Percentiles rank a stretch among this genome's conserved stretches.
Evolutionary conservation across 139 green algal species (phyloP).

Genomic region (Chlorella vulgaris): DNA sequence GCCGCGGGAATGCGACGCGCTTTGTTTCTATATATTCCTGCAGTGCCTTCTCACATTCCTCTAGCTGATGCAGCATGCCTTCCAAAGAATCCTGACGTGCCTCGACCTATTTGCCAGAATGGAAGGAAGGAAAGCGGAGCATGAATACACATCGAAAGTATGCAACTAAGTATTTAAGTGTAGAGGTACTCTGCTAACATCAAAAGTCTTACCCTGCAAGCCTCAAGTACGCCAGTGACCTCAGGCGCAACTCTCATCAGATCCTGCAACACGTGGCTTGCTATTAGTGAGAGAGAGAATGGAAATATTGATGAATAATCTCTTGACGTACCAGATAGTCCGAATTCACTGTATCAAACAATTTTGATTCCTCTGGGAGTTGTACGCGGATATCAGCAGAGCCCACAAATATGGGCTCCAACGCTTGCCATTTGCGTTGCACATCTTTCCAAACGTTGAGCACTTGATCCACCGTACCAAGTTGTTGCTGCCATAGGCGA

Average conservation of each 20-base stretch:
- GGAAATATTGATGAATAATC: not conserved
- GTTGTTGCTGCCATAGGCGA: slow-evolving; percentile 85
- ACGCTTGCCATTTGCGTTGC: slow-evolving; percentile 91
- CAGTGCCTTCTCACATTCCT: slow-evolving; percentile 94
- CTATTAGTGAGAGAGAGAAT: not conserved
- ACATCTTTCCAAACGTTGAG: slow-evolving; percentile 84
- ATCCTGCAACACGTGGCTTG: slow-evolving; percentile 55
- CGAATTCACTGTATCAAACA: slow-evolving; percentile 85
- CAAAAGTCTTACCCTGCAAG: slow-evolving; percentile 70
- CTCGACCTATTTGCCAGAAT: slow-evolving; percentile 37
- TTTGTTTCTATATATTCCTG: slow-evolving; percentile 95
- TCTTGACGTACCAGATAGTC: slow-evolving; percentile 74
- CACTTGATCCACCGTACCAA: slow-evolving; percentile 82
- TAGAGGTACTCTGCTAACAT: no score
- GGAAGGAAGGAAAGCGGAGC: not conserved
- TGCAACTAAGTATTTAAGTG: no score
- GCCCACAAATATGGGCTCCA: slow-evolving; percentile 92
- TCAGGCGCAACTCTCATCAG: slow-evolving; percentile 80
- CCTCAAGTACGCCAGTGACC: slow-evolving; percentile 85
- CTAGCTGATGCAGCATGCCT: slow-evolving; percentile 83
- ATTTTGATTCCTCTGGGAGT: slow-evolving; percentile 88
- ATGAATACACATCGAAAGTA: no score
- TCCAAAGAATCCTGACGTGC: slow-evolving; percentile 89
- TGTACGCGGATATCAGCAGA: slow-evolving; percentile 90
- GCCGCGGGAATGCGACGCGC: slow-evolving; percentile 89